Percentiles rank a stretch among this genome's conserved stretches.
These are phyloP conservation scores for Hordeum pubiflorum DNA, from an alignment of 202 grass and related monocot species.

Conservation along the genomic window DNA sequence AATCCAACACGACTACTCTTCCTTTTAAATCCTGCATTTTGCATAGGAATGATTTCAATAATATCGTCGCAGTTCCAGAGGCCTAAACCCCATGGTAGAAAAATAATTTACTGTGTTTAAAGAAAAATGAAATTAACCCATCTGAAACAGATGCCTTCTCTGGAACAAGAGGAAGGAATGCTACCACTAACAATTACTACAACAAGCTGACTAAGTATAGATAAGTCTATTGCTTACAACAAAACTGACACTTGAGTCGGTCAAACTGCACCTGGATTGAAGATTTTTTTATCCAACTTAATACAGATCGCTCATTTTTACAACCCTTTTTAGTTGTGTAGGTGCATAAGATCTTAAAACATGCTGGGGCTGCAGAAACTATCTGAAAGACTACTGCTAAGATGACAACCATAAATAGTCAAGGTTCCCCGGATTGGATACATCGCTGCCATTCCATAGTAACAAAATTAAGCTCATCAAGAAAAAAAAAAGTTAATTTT, in stretches of 20 bases:
- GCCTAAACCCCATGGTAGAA: not conserved
- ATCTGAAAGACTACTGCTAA: not conserved
- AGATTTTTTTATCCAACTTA: not conserved
- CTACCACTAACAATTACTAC: not conserved
- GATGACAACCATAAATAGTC: not conserved
- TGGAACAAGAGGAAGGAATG: conserved; percentile 3
- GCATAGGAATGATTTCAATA: not conserved
- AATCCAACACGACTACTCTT: conserved; percentile 83
- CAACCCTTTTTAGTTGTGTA: not conserved
- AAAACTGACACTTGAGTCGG: not conserved
- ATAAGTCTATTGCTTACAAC: not conserved
- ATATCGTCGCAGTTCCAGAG: conserved; percentile 4
- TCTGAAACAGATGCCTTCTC: not conserved
- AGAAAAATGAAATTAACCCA: not conserved
- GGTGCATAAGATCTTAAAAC: too few relatives aligned
- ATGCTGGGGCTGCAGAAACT: not conserved
- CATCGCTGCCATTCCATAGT: too few relatives aligned
- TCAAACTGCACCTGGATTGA: not conserved
- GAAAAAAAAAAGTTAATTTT: too few relatives aligned
- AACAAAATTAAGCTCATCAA: too few relatives aligned
- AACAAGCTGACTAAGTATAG: not conserved
- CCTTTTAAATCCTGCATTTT: conserved; percentile 87
- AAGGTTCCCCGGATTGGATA: too few relatives aligned
- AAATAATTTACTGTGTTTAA: conserved; percentile 10
- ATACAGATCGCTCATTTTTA: not conserved